These are phyloP conservation scores for Lactarius hatsudake DNA, from an alignment of 768 basidiomycete genomes.

Conservation along the genomic window DNA sequence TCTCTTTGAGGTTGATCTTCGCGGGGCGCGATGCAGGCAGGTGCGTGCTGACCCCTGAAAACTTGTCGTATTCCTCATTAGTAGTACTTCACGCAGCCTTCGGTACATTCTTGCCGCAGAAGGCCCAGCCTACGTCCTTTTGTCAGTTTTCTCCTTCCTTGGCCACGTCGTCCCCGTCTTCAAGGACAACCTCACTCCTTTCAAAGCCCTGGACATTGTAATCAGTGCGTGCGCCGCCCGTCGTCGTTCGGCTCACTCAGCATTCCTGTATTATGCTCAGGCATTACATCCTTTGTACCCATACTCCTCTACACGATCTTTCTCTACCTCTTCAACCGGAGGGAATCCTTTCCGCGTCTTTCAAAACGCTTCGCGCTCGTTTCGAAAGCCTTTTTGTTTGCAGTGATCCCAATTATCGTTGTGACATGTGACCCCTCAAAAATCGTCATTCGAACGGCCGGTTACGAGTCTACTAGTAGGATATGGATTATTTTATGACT, in stretches of 20 bases:
- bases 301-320: constrained; percentile 61
- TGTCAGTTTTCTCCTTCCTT: constrained; percentile 60
- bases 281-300: constrained; percentile 62
- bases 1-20: constrained; percentile 51
- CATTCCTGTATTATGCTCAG: constrained; percentile 18
- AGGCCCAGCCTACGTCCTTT: constrained; percentile 55
- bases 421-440: constrained; percentile 21
- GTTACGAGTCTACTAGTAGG: too few species aligned
- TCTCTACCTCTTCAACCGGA: constrained; percentile 54
- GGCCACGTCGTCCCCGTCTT: constrained; percentile 53
- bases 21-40: constrained; percentile 47
- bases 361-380: constrained; percentile 49
- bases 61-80: not conserved
- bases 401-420: constrained; percentile 56
- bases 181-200: constrained; percentile 44
- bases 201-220: constrained; percentile 54
- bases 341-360: constrained; percentile 50
- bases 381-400: constrained; percentile 44
- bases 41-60: constrained; percentile 37
- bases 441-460: too few species aligned
- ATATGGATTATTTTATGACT: too few species aligned
- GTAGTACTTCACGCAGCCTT: constrained; percentile 39
- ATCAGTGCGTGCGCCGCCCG: constrained; percentile 48
- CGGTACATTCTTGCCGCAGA: constrained; percentile 62
- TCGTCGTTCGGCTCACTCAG: not conserved